phyloP scores from a whole-genome alignment of 2,329 filamentous ascomycete species.

The Sporothrix pallida region DNA sequence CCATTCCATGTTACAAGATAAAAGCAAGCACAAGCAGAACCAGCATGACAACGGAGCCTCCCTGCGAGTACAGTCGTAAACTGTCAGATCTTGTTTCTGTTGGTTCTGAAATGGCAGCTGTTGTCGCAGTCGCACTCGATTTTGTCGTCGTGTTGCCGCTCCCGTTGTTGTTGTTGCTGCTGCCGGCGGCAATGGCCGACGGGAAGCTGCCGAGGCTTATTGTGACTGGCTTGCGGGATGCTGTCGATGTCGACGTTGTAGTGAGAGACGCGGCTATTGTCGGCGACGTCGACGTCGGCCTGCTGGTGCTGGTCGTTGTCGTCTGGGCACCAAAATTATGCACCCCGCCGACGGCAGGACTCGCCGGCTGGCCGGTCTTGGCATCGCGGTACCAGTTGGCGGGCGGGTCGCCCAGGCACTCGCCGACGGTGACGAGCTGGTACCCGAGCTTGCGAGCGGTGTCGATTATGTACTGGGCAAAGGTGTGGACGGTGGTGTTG shows the following conservation, averaged over 20 bases:
- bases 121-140: neutral
- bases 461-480: conserved; percentile 53
- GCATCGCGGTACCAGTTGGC: conserved; percentile 55
- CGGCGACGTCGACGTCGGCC: too few relatives aligned
- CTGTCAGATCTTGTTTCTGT: neutral
- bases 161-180: neutral
- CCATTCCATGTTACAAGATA: neutral
- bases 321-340: neutral
- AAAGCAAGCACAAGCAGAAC: neutral
- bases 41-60: neutral
- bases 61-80: neutral
- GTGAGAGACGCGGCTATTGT: too few relatives aligned
- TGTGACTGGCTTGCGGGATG: too few relatives aligned
- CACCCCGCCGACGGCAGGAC: neutral
- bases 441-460: conserved; percentile 48
- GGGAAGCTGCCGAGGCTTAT: neutral
- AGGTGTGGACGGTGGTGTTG: conserved; percentile 50
- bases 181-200: neutral
- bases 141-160: neutral
- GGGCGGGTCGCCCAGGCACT: conserved; percentile 52
- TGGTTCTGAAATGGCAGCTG: neutral
- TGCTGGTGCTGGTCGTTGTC: neutral
- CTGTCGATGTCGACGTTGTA: too few relatives aligned
- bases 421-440: conserved; percentile 53
- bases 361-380: conserved; percentile 42